Conservation (phyloP, 2,329 filamentous ascomycete genomes). For the Ophiostoma tasmaniense region DNA sequence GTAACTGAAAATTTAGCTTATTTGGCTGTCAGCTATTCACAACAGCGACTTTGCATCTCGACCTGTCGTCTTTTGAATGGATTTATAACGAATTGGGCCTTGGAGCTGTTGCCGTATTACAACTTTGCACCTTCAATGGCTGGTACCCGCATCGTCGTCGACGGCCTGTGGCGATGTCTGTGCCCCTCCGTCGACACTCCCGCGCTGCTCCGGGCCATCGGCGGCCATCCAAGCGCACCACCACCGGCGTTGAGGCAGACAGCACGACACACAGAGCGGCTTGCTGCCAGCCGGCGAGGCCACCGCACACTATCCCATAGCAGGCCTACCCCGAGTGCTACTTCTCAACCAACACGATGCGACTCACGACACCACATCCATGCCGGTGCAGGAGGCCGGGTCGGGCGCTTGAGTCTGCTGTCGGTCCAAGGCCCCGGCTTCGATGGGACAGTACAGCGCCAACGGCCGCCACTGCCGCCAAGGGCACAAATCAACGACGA, state of each 20-base stretch:
- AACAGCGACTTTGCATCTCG: not conserved
- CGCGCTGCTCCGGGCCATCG: conserved; percentile 29
- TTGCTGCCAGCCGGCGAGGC: not conserved
- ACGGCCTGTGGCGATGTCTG: conserved; percentile 57
- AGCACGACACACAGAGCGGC: not conserved
- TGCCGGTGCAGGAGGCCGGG: not conserved
- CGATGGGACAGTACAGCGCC: not conserved
- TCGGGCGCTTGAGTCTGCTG: conserved; percentile 14
- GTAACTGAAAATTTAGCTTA: not conserved
- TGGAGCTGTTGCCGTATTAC: not conserved
- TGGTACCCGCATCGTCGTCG: conserved; percentile 34
- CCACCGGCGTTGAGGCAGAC: not conserved
- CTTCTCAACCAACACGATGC: not conserved
- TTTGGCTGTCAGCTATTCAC: not conserved
- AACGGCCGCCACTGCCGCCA: not conserved
- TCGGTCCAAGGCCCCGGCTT: not conserved
- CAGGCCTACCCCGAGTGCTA: not conserved
- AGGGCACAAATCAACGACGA: not conserved
- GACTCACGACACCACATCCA: not conserved
- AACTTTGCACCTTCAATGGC: conserved; percentile 26
- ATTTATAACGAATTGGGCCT: not conserved
- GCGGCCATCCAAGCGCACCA: conserved; percentile 14
- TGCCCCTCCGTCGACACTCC: conserved; percentile 46
- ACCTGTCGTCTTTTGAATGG: not conserved
- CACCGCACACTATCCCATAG: not conserved